A percentile compares a stretch with the other conserved stretches of the same genome.
Conservation (phyloP, 2,329 filamentous ascomycete species). For the Grosmannia clavigera region DNA sequence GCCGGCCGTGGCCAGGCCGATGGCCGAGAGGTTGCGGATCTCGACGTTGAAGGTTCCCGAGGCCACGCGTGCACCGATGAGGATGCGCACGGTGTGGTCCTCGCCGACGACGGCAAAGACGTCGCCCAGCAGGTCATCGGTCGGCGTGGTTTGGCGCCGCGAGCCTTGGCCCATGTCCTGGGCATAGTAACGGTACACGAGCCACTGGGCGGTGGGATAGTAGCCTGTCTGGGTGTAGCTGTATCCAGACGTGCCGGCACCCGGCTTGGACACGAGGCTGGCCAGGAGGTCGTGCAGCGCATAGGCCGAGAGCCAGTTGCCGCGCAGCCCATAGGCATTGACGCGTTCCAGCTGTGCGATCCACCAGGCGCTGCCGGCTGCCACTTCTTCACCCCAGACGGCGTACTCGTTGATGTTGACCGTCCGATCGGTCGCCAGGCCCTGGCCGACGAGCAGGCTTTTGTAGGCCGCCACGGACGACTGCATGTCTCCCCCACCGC, state of each 20-base stretch:
- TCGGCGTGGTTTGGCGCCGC: neutral
- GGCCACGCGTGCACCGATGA: neutral
- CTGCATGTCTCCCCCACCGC: conserved; percentile 17
- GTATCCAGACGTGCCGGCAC: neutral
- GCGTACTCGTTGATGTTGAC: conserved; percentile 39
- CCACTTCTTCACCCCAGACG: conserved; percentile 25
- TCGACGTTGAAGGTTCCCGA: conserved; percentile 1
- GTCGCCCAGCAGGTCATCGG: conserved; percentile 1
- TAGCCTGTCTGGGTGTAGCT: neutral
- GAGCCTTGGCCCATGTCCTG: conserved; percentile 5
- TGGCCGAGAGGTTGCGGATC: neutral
- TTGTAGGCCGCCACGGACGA: conserved; percentile 16
- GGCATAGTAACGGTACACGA: conserved; percentile 3
- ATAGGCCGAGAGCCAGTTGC: conserved; percentile 29
- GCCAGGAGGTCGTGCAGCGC: conserved; percentile 31
- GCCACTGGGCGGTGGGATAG: neutral
- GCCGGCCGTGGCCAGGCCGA: neutral
- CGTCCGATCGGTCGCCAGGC: conserved; percentile 18
- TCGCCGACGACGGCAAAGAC: neutral
- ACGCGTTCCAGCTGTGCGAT: conserved; percentile 33
- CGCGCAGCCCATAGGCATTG: conserved; percentile 28
- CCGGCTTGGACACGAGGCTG: conserved; percentile 19
- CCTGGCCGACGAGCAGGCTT: conserved; percentile 16
- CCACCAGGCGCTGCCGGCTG: conserved; percentile 29
- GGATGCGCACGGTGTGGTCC: neutral